Evolutionary conservation across 345 rosid genomes (phyloP).

Genomic region (Hypericum androsaemum): DNA sequence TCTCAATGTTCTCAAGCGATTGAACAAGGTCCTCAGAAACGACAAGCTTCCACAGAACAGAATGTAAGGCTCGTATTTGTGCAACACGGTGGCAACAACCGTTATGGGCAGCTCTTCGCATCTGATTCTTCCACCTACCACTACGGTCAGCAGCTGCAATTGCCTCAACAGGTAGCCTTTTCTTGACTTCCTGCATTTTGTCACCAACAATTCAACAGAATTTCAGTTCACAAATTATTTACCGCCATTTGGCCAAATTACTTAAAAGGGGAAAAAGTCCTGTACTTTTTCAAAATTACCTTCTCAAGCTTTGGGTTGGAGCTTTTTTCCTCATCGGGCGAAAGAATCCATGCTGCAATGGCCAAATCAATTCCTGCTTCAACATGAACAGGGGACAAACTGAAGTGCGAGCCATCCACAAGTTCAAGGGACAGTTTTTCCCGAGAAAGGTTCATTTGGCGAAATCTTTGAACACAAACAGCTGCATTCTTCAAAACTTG

Average conservation of each 20-base stretch:
- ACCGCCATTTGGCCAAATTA: too few species aligned
- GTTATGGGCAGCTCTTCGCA: constrained; percentile 83
- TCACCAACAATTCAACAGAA: constrained; percentile 17
- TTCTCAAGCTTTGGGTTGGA: constrained; percentile 78
- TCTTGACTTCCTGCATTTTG: constrained; percentile 66
- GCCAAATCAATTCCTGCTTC: constrained; percentile 58
- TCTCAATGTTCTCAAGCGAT: constrained; percentile 54
- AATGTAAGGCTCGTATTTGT: constrained; percentile 60
- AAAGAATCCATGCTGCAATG: constrained; percentile 81
- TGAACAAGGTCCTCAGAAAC: constrained; percentile 61
- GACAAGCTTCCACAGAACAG: constrained; percentile 81
- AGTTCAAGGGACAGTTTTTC: constrained; percentile 38
- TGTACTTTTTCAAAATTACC: constrained; percentile 30
- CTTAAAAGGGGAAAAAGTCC: too few species aligned
- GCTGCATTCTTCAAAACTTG: constrained; percentile 69
- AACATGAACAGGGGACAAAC: constrained; percentile 41
- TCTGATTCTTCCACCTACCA: constrained; percentile 96
- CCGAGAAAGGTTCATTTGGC: constrained; percentile 30
- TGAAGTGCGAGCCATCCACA: constrained; percentile 40
- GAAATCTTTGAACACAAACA: constrained; percentile 56
- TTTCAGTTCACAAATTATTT: too few species aligned
- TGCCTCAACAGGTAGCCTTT: constrained; percentile 69
- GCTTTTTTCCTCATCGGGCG: constrained; percentile 96
- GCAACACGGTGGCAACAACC: constrained; percentile 96
- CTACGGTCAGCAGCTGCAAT: constrained; percentile 76